Evolutionary conservation across 768 basidiomycete genomes (phyloP), one percentile per base, ranked within the genome.

Genomic region (Auricularia sp.): DNA sequence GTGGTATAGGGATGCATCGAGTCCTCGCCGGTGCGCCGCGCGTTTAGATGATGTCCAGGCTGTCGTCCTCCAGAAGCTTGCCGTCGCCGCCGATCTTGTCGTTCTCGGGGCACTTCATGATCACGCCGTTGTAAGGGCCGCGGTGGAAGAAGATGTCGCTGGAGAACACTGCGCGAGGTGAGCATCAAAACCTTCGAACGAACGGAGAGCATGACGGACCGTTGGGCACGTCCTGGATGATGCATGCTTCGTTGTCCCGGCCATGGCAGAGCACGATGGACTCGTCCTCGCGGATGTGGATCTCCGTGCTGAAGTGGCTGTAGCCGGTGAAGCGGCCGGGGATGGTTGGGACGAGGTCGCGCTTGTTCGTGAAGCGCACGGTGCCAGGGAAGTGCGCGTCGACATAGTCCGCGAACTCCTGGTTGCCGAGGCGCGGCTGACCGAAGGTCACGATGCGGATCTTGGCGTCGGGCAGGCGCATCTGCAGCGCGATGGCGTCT

Each of bases 281-380:
- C 18, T 51, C 47, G 47, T 51, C 47, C 18, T 21, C 64, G 4
- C 73, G 72, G 67, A 84, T 79, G 70, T 81, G 70, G 11, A 81
- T 73, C 69, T 84, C 83, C 5, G 81, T 80, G 24, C 75, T 75
- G 3, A 81, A 75, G 67, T 83, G 82, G 47, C 73, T 75, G 72
- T 78, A 81, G 13, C 70, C 73, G 67, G 82, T 66, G 70, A 77
- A 77, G 56, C 70, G 73, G 2, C 77, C 77, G 3, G 79, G 78
- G 29, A 80, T 69, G 42, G 59, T 69, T 0, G 80, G 79, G 18
- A 81, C 75, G 2, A 77, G 75, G 72, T 82, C 81, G 59, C 77
- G 67, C 67, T 79, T 75, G 70, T 81, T 79, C 7, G 78, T 77
- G 16, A 59, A n/a, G 29, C 56, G 56, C 4, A 59, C 24, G 24